Conservation (phyloP, 257 asterid species). For the Solanum lycopersicoides region DNA sequence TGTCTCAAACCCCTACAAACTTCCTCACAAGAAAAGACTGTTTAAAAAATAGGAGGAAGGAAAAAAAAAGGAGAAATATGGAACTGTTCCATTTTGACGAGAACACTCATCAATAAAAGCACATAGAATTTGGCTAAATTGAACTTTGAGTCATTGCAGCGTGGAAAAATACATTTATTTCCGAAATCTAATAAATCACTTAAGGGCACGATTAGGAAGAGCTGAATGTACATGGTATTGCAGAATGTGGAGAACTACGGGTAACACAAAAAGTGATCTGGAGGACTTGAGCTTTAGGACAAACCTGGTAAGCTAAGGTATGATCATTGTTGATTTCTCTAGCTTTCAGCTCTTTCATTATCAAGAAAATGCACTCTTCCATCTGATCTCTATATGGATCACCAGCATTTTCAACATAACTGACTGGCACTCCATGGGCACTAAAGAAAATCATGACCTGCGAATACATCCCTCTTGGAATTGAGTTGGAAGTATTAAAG, state of each 20-base stretch:
- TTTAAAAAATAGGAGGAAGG: too few species aligned
- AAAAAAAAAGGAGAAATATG: neutral
- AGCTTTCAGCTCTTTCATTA: slow-evolving; percentile 85
- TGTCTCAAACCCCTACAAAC: neutral
- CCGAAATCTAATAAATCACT: neutral
- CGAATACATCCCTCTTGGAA: neutral
- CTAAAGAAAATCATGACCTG: slow-evolving; percentile 91
- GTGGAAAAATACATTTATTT: neutral
- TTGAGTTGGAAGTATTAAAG: neutral
- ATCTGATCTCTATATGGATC: slow-evolving; percentile 92
- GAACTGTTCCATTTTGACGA: neutral
- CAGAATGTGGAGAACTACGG: neutral
- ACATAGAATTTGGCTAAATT: neutral
- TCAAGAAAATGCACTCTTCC: slow-evolving; percentile 85
- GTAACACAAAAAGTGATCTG: neutral
- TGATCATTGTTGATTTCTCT: slow-evolving; percentile 63
- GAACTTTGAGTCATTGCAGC: neutral
- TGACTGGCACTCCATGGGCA: slow-evolving; percentile 95
- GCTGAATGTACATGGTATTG: neutral
- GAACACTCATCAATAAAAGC: neutral
- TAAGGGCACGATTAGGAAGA: neutral
- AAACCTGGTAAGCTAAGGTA: slow-evolving; percentile 91
- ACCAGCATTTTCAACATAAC: slow-evolving; percentile 88
- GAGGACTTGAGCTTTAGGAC: neutral
- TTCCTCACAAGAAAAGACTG: neutral